Percentiles rank a stretch among this genome's conserved stretches.
Conservation (phyloP, 2,329 filamentous ascomycete genomes). For the Epichloe aotearoae region DNA sequence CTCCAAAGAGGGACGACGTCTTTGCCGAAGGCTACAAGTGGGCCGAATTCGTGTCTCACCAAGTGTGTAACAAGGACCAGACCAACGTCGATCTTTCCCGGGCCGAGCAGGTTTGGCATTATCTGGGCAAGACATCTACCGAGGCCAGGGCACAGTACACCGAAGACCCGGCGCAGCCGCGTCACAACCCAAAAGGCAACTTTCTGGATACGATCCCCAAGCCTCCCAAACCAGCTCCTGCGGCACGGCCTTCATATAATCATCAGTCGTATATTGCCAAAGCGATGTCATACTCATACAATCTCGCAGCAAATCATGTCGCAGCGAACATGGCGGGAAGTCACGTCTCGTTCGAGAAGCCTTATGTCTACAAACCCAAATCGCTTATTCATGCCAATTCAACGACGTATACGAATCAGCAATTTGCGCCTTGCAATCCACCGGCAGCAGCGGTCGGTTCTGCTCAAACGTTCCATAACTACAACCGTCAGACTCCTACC, state of each 20-base stretch:
- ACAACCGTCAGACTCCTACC: constrained; percentile 8
- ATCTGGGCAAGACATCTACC: constrained; percentile 73
- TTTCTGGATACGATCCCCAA: constrained; percentile 59
- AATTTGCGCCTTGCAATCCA: constrained; percentile 8
- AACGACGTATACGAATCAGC: constrained; percentile 14
- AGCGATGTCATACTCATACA: constrained; percentile 8
- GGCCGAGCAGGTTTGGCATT: constrained; percentile 73
- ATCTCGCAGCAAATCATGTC: constrained; percentile 2
- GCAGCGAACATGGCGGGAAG: neutral
- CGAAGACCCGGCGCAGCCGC: constrained; percentile 49
- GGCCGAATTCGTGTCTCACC: constrained; percentile 65
- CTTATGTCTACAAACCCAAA: constrained; percentile 40
- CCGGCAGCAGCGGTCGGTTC: neutral
- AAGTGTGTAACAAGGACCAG: constrained; percentile 44
- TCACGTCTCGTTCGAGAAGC: constrained; percentile 26
- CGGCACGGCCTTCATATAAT: constrained; percentile 11
- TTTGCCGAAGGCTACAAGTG: constrained; percentile 59
- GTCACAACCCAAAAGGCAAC: constrained; percentile 55
- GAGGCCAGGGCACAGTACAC: constrained; percentile 88
- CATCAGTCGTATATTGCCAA: constrained; percentile 5
- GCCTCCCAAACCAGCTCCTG: constrained; percentile 26
- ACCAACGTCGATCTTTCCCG: constrained; percentile 59
- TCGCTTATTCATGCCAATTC: constrained; percentile 13
- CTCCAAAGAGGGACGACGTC: constrained; percentile 50
- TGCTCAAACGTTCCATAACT: constrained; percentile 3